Base-by-base conservation (phyloP, 169 alveolate genomes). In the Eimeria maxima region DNA sequence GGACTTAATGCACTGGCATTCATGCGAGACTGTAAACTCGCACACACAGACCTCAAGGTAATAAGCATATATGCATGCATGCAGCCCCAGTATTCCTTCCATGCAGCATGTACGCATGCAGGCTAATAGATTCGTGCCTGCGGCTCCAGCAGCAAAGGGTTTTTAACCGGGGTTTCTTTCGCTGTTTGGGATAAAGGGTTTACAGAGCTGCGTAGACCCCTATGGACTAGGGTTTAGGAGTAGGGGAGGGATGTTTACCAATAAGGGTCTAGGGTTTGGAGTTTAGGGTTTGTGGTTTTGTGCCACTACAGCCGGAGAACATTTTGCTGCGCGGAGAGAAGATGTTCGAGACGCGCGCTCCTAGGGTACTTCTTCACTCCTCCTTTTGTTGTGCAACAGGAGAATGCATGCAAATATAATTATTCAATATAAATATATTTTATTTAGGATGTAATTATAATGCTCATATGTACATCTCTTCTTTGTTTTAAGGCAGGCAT, bases 21-120 rank as follows among this genome's bases (percentile, higher is more conserved):
- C 96, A 96, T 99, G 76, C 99, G 99, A 84, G 97, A 96, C 42
- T 96, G 98, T 90, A 96, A 97, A 27, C 96, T 99, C 88, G 98
- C 99, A 8, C 99, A 99, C 97, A 99, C 99, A n/a, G 99, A 99
- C 97, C 97, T 99, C 93, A 99, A 99, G 97, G 97, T 89, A 13
- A 0, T 42, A 16, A 45, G 44, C 63, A 80, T 80, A 71, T 10
- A 78, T 78, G 89, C 63, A 80, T 80, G 89, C 89, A 76, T 76
- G 60, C 60, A 33, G 38, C 38, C 38, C 38, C 38, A 33, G 0
- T 33, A 74, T 74, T 14, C 53, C 24, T 6, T 80, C 69, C 89
- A 76, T 76, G 60, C 60, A 45, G 67, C 63, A 80, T 80, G 89
- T 10, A 80, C 45, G 89, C 63, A 80, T 80, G 89, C 89, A 76